phyloP scores from a whole-genome alignment of 805 yeast species.

The Starmera pachycereana region DNA sequence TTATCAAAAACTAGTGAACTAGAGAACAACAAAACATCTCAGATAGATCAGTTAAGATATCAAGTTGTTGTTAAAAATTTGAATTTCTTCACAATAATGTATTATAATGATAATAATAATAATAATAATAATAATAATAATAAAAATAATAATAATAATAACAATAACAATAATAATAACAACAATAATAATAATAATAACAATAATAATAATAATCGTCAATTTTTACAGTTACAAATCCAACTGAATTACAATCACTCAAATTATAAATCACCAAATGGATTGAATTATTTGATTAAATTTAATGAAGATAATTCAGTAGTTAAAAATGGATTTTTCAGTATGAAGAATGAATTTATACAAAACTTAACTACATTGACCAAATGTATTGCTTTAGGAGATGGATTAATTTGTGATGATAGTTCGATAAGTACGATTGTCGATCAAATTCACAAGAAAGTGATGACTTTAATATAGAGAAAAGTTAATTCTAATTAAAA shows the following conservation, averaged over 20 bases:
- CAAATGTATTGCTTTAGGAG: not conserved
- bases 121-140: not conserved
- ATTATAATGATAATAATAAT: not conserved
- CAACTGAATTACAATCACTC: not conserved
- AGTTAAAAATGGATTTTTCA: not conserved
- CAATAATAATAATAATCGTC: not conserved
- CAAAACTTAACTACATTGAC: not conserved
- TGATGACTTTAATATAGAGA: not conserved
- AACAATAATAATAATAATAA: not conserved
- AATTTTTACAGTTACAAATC: not conserved
- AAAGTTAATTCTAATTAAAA: not conserved
- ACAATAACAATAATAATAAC: not conserved
- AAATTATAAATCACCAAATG: too few relatives aligned
- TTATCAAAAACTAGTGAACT: slow-evolving; percentile 2
- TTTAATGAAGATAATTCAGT: not conserved
- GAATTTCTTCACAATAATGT: slow-evolving; percentile 1
- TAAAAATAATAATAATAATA: not conserved
- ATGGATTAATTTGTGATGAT: slow-evolving; percentile 2
- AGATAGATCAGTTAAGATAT: not conserved
- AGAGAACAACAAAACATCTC: not conserved
- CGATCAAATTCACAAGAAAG: not conserved
- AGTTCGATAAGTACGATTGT: not conserved
- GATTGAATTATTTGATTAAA: not conserved
- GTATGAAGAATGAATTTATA: not conserved
- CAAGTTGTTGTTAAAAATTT: slow-evolving; percentile 2